Evolutionary conservation across 2,329 filamentous ascomycete species (phyloP), one percentile per base, ranked within the genome.

Genomic region (Penicillium brasilianum): DNA sequence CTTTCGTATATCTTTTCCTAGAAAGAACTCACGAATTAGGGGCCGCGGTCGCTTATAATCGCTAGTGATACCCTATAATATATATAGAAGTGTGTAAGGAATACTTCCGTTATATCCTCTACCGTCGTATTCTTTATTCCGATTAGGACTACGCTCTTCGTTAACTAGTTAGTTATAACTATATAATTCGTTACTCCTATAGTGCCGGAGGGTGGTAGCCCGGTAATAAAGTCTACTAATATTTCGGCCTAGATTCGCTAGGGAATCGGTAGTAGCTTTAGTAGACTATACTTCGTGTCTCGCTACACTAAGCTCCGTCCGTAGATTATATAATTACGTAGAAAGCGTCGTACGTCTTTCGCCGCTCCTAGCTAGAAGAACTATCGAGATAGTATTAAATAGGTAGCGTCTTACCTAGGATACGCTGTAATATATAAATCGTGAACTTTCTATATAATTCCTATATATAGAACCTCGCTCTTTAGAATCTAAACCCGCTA

Each of bases 251-350:
- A n/a, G n/a, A n/a, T n/a, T n/a, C n/a, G n/a, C n/a, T n/a, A n/a
- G n/a, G n/a, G n/a, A n/a, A n/a, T n/a, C n/a, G n/a, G n/a, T 25
- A 30, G 43, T 11, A 14, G 36, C 30, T 54, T 54, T 53, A 53
- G 41, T 53, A 53, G 34, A 1, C 50, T 53, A 53, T 53, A 37
- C 14, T 53, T 53, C 10, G 14, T 54, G 18, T 54, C 20, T 11
- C 36, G 18, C 39, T 55, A 55, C 36, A 55, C 30, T 36, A 22
- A 18, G 18, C 53, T 55, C n/a, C 39, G 16, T 13, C 53, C 22
- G 11, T 55, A 55, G 7, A 55, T 36, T 30, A 22, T 46, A 46
- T 55, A 55, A n/a, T 57, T 57, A 8, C 34, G 34, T 30, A 57
- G 22, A 20, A 57, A 57, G 1, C 18, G 13, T 18, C 32, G 10